Base-by-base conservation (phyloP, 768 basidiomycete species). In the Leccinellum rugosiceps region DNA sequence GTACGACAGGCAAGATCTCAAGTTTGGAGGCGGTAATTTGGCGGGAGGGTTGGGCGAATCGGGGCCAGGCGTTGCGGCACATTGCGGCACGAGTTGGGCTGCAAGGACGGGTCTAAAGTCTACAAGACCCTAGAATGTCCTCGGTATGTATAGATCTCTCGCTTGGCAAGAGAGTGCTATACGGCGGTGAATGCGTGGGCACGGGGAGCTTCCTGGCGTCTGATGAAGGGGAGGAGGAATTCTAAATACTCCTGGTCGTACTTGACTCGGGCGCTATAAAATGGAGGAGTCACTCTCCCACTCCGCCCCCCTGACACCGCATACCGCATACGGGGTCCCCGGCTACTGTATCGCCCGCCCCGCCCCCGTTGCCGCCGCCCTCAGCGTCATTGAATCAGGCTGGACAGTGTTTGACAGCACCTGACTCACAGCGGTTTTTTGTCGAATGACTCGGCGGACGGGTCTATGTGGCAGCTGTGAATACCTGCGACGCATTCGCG, bases 81-180 rank as follows among this genome's bases (percentile, higher is more conserved):
- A 85, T 85, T 67, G 71, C 65, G 72, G 65, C 55, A 64, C 60
- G 56, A 55, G 65, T 46, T 55, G 58, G 56, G 52, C 35, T 28
- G 64, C 48, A 54, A 68, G 72, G 67, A 69, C 62, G 53, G 32
- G 60, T 49, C 75, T 65, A 70, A 71, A 74, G 72, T 66, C 71
- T 76, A 8, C 65, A 65, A 71, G 72, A 68, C 78, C 75, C 73
- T 78, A 77, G 80, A 59, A 63, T 65, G 78, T 69, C 77, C 77
- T 73, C 59, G 46, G 2, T 63, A 6, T n/a, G 66, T 65, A 60
- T 59, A 63, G 60, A 13, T 57, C 43, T 57, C 65, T 63, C 66
- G 64, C 53, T 25, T 32, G 1, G 30, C 1, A 48, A 65, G 67
- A 68, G 62, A 65, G 63, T 50, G 57, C 62, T 74, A 62, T 60